A percentile compares a stretch with the other conserved stretches of the same genome.
Evolutionary conservation across 805 yeast genomes (phyloP).

Genomic region (Jamesozyma rosinii): DNA sequence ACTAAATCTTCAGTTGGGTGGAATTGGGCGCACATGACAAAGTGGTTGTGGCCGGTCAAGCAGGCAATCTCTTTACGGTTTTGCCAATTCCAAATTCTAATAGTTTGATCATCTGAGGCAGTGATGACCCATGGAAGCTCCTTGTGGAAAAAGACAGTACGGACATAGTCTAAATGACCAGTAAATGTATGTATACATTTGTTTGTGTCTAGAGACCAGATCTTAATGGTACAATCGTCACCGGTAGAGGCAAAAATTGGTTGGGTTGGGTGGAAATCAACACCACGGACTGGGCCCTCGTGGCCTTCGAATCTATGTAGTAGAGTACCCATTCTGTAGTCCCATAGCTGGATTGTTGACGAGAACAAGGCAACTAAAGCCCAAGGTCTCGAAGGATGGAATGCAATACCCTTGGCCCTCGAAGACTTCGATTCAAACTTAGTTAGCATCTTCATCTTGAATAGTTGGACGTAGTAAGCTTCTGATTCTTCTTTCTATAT

Average conservation of each 20-base stretch:
- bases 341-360: slow-evolving; percentile 99
- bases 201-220: slow-evolving; percentile 89
- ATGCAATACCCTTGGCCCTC: slow-evolving; percentile 94
- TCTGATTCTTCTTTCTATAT: background rate
- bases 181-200: slow-evolving; percentile 83
- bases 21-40: slow-evolving; percentile 96
- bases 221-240: slow-evolving; percentile 90
- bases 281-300: slow-evolving; percentile 94
- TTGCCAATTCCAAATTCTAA: slow-evolving; percentile 99
- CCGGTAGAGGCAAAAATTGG: slow-evolving; percentile 96
- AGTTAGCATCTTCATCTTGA: slow-evolving; percentile 75
- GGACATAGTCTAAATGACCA: slow-evolving; percentile 91
- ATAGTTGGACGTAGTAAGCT: background rate
- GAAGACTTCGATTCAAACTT: slow-evolving; percentile 96
- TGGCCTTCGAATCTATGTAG: slow-evolving; percentile 96
- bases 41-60: slow-evolving; percentile 95
- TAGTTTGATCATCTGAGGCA: slow-evolving; percentile 95
- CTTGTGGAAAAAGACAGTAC: slow-evolving; percentile 89
- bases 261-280: slow-evolving; percentile 95
- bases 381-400: slow-evolving; percentile 93
- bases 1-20: slow-evolving; percentile 92
- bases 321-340: slow-evolving; percentile 96
- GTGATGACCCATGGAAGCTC: slow-evolving; percentile 97
- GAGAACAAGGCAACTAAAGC: slow-evolving; percentile 89
- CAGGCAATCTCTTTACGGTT: slow-evolving; percentile 95